phyloP scores from a whole-genome alignment of 805 yeast genomes.

The Huiozyma naganishii region DNA sequence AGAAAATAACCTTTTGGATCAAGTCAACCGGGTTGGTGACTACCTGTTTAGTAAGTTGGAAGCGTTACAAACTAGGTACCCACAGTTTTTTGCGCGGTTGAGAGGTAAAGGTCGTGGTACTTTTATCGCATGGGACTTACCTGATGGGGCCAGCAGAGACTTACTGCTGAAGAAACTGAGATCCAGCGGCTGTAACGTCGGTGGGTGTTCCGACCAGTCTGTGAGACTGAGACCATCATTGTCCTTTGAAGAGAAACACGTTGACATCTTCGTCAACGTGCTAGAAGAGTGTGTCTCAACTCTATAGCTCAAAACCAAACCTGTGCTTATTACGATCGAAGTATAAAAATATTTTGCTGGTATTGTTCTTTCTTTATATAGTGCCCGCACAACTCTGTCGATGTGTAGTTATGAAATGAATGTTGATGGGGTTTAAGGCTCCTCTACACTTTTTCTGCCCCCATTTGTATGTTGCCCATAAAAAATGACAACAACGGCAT shows the following conservation, averaged over 20 bases:
- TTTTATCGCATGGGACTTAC: constrained; percentile 55
- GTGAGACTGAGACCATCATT: constrained; percentile 58
- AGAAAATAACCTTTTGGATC: constrained; percentile 38
- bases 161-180: constrained; percentile 36
- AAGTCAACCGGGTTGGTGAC: constrained; percentile 42
- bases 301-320: constrained; percentile 4
- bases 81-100: constrained; percentile 35
- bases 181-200: constrained; percentile 49
- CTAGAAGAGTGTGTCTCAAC: constrained; percentile 27
- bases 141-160: constrained; percentile 35
- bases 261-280: constrained; percentile 41
- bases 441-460: no score
- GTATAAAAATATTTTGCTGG: no score
- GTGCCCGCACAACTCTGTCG: no score
- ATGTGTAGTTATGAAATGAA: no score
- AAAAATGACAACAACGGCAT: neutral
- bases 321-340: no score
- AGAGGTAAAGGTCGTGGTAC: constrained; percentile 58
- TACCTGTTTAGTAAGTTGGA: constrained; percentile 39
- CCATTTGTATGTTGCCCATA: neutral
- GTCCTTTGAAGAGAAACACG: constrained; percentile 51
- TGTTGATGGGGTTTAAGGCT: no score
- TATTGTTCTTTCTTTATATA: no score
- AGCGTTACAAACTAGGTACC: constrained; percentile 29
- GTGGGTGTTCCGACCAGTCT: constrained; percentile 53